These are phyloP conservation scores for Spinellus fusiger DNA, from an alignment of 192 early-diverging fungal species.

Conservation along the genomic window DNA sequence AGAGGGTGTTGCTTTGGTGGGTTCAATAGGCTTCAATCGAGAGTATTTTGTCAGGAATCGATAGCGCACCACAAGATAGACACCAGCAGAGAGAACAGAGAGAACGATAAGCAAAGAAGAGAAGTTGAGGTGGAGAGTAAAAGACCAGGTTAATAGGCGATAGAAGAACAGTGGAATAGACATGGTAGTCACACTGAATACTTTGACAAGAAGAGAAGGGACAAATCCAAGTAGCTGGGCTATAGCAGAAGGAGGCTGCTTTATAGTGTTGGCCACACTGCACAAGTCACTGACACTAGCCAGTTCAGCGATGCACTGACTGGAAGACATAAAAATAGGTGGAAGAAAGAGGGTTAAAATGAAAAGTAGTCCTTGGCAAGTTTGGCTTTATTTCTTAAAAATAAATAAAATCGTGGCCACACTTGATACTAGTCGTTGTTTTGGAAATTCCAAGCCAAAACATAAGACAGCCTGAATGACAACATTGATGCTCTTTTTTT, in stretches of 20 bases:
- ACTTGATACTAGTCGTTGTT: too few relatives aligned
- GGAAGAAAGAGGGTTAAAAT: too few relatives aligned
- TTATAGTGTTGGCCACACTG: background rate
- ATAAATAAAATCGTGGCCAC: background rate
- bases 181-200: slow-evolving; percentile 44
- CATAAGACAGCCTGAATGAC: background rate
- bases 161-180: slow-evolving; percentile 47
- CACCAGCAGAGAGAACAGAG: slow-evolving; percentile 18
- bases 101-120: slow-evolving; percentile 43
- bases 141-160: slow-evolving; percentile 52
- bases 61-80: slow-evolving; percentile 65
- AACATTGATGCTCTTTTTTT: background rate
- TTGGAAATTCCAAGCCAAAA: background rate
- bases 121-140: slow-evolving; percentile 58
- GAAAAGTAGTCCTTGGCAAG: too few relatives aligned
- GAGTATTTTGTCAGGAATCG: slow-evolving; percentile 67
- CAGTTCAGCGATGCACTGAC: too few relatives aligned
- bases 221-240: slow-evolving; percentile 11
- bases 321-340: too few relatives aligned
- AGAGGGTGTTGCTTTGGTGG: slow-evolving; percentile 33
- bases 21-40: slow-evolving; percentile 51
- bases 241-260: background rate
- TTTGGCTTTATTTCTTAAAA: too few relatives aligned
- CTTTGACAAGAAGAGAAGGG: slow-evolving; percentile 29
- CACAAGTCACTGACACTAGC: background rate